Percentiles rank a stretch among this genome's conserved stretches.
phyloP scores from a whole-genome alignment of 306 rosid species.

The Lathyrus tuberosus region DNA sequence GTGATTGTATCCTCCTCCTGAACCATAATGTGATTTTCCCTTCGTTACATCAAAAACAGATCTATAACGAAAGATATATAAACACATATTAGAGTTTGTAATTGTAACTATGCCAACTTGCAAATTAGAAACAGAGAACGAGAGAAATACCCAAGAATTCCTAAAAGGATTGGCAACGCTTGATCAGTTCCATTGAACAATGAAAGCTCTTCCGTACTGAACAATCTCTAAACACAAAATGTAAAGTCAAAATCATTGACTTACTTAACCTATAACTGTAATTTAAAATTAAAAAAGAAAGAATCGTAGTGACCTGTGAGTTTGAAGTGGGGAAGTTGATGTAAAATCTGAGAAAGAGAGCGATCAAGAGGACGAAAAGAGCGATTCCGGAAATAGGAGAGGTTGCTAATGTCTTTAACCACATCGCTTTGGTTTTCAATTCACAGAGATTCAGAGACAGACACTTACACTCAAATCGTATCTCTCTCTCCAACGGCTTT shows the following conservation, averaged over 20 bases:
- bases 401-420: slow-evolving; percentile 43
- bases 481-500: neutral
- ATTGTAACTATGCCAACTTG: neutral
- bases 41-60: slow-evolving; percentile 90
- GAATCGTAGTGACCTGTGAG: slow-evolving; percentile 43
- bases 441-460: neutral
- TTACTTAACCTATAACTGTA: slow-evolving; percentile 7
- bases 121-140: neutral
- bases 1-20: slow-evolving; percentile 90
- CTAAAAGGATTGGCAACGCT: slow-evolving; percentile 71
- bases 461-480: neutral
- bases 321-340: slow-evolving; percentile 35
- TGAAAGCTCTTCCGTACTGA: slow-evolving; percentile 69
- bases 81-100: slow-evolving; percentile 9
- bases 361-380: slow-evolving; percentile 43
- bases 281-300: neutral
- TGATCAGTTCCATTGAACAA: slow-evolving; percentile 83
- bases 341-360: slow-evolving; percentile 48
- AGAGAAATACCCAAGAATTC: slow-evolving; percentile 80
- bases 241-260: slow-evolving; percentile 42
- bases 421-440: slow-evolving; percentile 35
- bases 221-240: slow-evolving; percentile 62
- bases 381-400: slow-evolving; percentile 53
- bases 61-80: slow-evolving; percentile 46
- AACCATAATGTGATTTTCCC: slow-evolving; percentile 92